Evolutionary conservation across 768 basidiomycete genomes (phyloP).

Genomic region (Floccularia luteovirens): DNA sequence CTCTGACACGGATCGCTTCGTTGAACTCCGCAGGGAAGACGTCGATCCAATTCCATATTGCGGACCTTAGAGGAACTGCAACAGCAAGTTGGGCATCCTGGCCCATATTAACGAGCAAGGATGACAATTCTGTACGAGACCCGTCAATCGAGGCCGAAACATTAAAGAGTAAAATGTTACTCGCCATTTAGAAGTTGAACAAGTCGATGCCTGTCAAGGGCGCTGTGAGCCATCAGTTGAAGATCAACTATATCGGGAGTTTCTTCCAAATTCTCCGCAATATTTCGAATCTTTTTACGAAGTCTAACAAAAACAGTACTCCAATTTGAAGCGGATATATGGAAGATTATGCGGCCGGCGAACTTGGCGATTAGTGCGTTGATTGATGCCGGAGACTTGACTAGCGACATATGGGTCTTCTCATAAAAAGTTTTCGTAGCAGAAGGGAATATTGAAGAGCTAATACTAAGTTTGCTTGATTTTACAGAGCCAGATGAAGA

Average conservation of each 20-base stretch:
- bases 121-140: constrained; percentile 55
- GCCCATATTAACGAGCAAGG: constrained; percentile 77
- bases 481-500: constrained; percentile 33
- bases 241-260: constrained; percentile 66
- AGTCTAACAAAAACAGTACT: constrained; percentile 64
- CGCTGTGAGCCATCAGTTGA: constrained; percentile 69
- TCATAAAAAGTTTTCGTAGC: constrained; percentile 40
- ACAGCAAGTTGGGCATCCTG: constrained; percentile 66
- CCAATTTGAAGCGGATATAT: constrained; percentile 89
- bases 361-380: constrained; percentile 61
- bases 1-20: constrained; percentile 54
- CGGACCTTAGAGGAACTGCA: constrained; percentile 63
- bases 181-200: constrained; percentile 63
- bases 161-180: constrained; percentile 9
- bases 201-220: constrained; percentile 63
- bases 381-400: constrained; percentile 46
- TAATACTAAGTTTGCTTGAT: constrained; percentile 26
- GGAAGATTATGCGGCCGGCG: constrained; percentile 75
- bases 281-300: constrained; percentile 56
- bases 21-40: constrained; percentile 73
- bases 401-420: constrained; percentile 53
- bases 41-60: constrained; percentile 89
- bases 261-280: constrained; percentile 38
- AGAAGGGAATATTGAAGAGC: constrained; percentile 32
- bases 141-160: background rate